These are phyloP conservation scores for Aspergillus felis DNA, from an alignment of 2,329 filamentous ascomycete genomes.

Conservation along the genomic window DNA sequence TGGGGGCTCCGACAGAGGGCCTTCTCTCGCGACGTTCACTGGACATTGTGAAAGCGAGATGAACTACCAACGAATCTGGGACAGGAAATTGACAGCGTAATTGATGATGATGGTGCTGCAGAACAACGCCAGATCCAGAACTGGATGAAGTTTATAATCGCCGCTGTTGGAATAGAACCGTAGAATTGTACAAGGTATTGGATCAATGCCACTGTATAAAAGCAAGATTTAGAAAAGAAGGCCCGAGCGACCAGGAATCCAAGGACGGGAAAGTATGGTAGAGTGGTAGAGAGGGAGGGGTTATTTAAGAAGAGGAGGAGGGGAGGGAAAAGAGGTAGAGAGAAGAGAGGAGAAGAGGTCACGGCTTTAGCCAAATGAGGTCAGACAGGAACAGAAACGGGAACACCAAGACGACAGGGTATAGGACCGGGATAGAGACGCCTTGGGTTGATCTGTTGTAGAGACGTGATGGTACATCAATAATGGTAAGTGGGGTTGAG, in stretches of 20 bases:
- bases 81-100: background rate
- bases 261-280: background rate
- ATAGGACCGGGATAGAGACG: background rate
- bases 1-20: constrained; percentile 75
- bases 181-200: background rate
- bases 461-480: background rate
- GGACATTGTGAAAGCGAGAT: constrained; percentile 18
- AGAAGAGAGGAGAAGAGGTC: background rate
- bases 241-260: background rate
- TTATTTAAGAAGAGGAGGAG: background rate
- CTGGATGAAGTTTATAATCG: background rate
- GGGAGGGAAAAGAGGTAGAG: background rate
- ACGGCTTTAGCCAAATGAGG: background rate
- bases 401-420: background rate
- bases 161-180: background rate
- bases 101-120: background rate
- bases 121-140: background rate
- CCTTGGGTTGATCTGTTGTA: background rate
- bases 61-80: background rate
- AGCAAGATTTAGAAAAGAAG: background rate
- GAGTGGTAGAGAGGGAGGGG: background rate
- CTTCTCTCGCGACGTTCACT: constrained; percentile 62
- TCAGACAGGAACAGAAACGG: background rate
- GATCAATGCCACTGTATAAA: background rate
- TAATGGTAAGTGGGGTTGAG: background rate